Evolutionary conservation across 2,329 filamentous ascomycete species (phyloP).

Genomic region (Pyricularia sp.): DNA sequence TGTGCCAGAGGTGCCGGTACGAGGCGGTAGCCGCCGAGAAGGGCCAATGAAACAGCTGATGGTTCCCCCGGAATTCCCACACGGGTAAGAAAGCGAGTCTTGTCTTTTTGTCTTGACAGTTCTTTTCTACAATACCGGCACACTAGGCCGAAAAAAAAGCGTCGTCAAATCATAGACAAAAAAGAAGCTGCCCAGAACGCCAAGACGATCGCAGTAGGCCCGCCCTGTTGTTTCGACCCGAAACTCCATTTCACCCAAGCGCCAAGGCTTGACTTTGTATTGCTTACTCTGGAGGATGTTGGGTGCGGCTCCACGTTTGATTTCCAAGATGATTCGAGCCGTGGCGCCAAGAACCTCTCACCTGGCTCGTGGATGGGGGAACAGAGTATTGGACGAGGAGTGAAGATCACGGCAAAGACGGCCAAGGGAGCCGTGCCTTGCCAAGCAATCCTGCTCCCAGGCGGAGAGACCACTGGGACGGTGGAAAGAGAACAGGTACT

Average conservation of each 20-base stretch:
- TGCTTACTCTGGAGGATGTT: not conserved
- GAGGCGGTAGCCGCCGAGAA: constrained; percentile 42
- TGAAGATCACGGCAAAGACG: not conserved
- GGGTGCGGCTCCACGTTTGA: not conserved
- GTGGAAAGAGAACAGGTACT: too few relatives aligned
- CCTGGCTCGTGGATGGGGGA: too few relatives aligned
- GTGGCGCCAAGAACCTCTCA: not conserved
- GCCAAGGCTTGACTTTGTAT: not conserved
- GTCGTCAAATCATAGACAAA: not conserved
- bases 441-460: not conserved
- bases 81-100: too few relatives aligned
- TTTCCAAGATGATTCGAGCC: not conserved
- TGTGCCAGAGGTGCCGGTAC: constrained; percentile 71
- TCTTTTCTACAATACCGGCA: not conserved
- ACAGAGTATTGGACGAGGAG: not conserved
- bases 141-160: not conserved
- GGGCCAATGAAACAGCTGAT: not conserved
- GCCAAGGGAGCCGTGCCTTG: not conserved
- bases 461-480: not conserved
- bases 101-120: not conserved
- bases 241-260: not conserved
- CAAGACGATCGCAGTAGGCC: not conserved
- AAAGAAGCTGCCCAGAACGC: not conserved
- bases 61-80: not conserved
- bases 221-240: too few relatives aligned